Evolutionary conservation across 352 stramenopile genomes (phyloP).

Genomic region (Globisporangium canariense): DNA sequence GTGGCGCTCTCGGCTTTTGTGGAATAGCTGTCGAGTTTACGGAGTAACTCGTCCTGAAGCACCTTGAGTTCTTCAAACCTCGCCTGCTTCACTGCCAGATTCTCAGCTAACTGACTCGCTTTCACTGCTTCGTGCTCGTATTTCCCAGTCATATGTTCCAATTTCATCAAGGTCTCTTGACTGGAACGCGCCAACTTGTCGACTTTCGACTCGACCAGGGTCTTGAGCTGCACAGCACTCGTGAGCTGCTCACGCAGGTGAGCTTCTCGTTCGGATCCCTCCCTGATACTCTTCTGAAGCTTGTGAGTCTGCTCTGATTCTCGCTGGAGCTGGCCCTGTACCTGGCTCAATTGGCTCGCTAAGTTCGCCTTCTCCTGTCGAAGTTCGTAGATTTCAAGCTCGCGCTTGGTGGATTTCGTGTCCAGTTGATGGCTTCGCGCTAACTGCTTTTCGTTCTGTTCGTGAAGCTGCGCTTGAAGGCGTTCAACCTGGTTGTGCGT

Average conservation of each 20-base stretch:
- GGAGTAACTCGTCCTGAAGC: conserved; percentile 66
- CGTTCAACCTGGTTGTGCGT: conserved; percentile 16
- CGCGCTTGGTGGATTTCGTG: conserved; percentile 15
- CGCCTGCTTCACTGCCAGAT: conserved; percentile 21
- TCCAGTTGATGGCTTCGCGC: conserved; percentile 21
- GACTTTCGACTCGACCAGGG: conserved; percentile 21
- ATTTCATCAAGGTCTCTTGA: conserved; percentile 16
- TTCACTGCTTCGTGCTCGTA: conserved; percentile 20
- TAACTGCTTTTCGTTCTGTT: conserved; percentile 24
- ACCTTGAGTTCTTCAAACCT: conserved; percentile 61
- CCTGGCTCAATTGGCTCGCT: conserved; percentile 25
- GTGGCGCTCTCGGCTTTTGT: conserved; percentile 24
- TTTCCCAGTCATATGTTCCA: conserved; percentile 16
- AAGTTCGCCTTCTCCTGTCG: conserved; percentile 28
- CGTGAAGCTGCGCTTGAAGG: conserved; percentile 22
- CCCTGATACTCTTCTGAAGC: conserved; percentile 18
- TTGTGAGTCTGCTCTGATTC: conserved; percentile 16
- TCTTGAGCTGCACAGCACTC: conserved; percentile 25
- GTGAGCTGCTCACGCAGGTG: conserved; percentile 21
- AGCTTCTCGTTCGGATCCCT: conserved; percentile 19
- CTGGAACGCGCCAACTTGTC: conserved; percentile 21
- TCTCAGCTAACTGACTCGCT: conserved; percentile 16
- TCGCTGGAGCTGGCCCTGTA: conserved; percentile 29
- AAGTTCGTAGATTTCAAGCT: conserved; percentile 22
- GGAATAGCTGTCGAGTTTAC: conserved; percentile 50